Conservation (phyloP, 305 asterid species). For the Ilex paraguariensis region DNA sequence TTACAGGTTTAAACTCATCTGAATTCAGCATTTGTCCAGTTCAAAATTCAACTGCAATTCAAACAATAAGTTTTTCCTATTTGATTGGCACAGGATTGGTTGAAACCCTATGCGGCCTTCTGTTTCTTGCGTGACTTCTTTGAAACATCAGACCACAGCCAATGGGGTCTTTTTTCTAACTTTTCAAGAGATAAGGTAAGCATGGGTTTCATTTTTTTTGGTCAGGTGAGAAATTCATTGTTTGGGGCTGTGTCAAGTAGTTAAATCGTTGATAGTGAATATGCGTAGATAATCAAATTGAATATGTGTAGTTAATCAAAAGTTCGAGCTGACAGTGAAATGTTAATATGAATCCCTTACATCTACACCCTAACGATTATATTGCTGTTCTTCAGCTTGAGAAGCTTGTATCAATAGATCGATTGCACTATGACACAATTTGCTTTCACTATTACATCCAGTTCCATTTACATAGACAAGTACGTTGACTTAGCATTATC, state of each 20-base stretch:
- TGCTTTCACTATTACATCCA: slow-evolving; percentile 90
- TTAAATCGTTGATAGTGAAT: too few relatives aligned
- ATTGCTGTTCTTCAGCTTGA: slow-evolving; percentile 65
- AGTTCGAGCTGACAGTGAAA: too few relatives aligned
- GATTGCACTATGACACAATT: slow-evolving; percentile 65
- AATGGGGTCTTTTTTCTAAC: slow-evolving; percentile 85
- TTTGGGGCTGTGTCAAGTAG: background rate
- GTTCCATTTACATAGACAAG: slow-evolving; percentile 84
- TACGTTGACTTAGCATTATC: slow-evolving; percentile 26
- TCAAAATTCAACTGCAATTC: slow-evolving; percentile 1
- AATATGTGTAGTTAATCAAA: too few relatives aligned
- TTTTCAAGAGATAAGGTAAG: slow-evolving; percentile 64
- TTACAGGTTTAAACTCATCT: background rate
- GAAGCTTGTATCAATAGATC: slow-evolving; percentile 71
- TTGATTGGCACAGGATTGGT: slow-evolving; percentile 71
- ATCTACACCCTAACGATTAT: slow-evolving; percentile 11
- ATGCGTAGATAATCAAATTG: too few relatives aligned
- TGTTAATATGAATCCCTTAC: too few relatives aligned
- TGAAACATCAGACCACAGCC: slow-evolving; percentile 89
- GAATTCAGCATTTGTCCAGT: background rate
- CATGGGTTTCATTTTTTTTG: slow-evolving; percentile 5
- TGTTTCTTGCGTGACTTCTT: slow-evolving; percentile 93
- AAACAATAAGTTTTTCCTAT: slow-evolving; percentile 6
- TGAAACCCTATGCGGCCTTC: slow-evolving; percentile 93
- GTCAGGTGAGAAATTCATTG: slow-evolving; percentile 1